Evolutionary conservation across 2,329 filamentous ascomycete species (phyloP).

Genomic region (Cordyceps fumosorosea): DNA sequence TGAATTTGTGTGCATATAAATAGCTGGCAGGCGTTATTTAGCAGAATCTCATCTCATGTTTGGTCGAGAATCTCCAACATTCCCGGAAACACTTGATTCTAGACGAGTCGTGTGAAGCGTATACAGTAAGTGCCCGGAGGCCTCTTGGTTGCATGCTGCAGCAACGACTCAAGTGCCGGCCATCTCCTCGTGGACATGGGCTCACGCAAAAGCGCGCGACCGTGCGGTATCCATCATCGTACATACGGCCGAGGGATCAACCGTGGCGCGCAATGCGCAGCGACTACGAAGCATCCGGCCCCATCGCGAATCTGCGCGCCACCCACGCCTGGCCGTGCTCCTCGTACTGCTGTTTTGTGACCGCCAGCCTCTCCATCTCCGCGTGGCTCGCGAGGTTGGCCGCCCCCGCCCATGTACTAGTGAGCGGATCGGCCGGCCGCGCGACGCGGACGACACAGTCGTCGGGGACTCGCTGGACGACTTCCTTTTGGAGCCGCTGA

Average conservation of each 20-base stretch:
- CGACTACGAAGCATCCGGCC: slow-evolving; percentile 19
- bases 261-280: neutral
- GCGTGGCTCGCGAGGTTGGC: slow-evolving; percentile 66
- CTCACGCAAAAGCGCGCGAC: neutral
- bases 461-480: slow-evolving; percentile 64
- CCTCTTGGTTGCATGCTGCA: too few species aligned
- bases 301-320: slow-evolving; percentile 58
- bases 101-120: too few species aligned
- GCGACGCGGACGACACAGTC: slow-evolving; percentile 73
- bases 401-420: slow-evolving; percentile 80
- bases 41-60: slow-evolving; percentile 10
- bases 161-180: too few species aligned
- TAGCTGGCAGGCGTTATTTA: slow-evolving; percentile 7
- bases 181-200: too few species aligned
- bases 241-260: neutral
- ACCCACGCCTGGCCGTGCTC: slow-evolving; percentile 76
- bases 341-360: slow-evolving; percentile 87
- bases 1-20: neutral
- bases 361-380: slow-evolving; percentile 59
- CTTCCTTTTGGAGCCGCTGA: slow-evolving; percentile 67
- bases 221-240: neutral
- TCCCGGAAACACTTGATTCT: neutral
- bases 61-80: too few species aligned
- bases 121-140: too few species aligned
- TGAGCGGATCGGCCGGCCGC: slow-evolving; percentile 64